These are phyloP conservation scores for Oryza coarctata DNA, from an alignment of 176 grass and related monocot genomes.

Conservation along the genomic window DNA sequence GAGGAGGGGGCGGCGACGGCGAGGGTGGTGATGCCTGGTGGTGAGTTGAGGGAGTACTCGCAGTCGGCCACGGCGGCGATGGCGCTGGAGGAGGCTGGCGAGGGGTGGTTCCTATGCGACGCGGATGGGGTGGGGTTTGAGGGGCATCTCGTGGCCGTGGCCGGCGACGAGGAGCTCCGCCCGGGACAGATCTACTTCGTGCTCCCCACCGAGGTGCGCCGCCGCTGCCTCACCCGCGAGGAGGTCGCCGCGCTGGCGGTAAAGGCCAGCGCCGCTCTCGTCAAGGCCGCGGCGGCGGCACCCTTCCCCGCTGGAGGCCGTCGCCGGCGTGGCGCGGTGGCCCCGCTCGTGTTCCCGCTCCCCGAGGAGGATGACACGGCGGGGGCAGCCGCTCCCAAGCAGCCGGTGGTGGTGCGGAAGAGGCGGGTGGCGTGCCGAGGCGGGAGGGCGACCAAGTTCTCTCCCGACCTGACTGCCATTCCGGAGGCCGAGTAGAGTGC, in stretches of 20 bases:
- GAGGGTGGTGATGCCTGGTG: slow-evolving; percentile 64
- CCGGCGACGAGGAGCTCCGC: slow-evolving; percentile 40
- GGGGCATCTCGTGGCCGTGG: slow-evolving; percentile 32
- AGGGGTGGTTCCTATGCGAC: slow-evolving; percentile 72
- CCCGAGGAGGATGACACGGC: slow-evolving; percentile 33
- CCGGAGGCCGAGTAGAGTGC: slow-evolving; percentile 37
- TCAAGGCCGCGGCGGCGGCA: slow-evolving; percentile 24
- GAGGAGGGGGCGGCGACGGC: slow-evolving; percentile 34
- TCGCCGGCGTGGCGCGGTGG: slow-evolving; percentile 41
- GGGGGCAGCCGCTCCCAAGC: background rate
- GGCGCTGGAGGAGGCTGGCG: slow-evolving; percentile 44
- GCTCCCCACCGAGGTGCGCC: slow-evolving; percentile 54
- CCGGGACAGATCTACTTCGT: slow-evolving; percentile 91
- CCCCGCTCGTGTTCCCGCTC: slow-evolving; percentile 63
- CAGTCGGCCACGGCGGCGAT: slow-evolving; percentile 36
- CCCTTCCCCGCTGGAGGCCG: background rate
- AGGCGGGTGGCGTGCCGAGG: slow-evolving; percentile 18
- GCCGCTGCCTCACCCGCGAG: slow-evolving; percentile 46
- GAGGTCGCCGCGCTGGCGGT: slow-evolving; percentile 68
- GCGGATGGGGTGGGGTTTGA: slow-evolving; percentile 80
- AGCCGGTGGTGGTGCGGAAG: background rate
- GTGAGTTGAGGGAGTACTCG: slow-evolving; percentile 63
- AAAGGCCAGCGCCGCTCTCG: slow-evolving; percentile 59
- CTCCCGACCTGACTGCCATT: slow-evolving; percentile 61
- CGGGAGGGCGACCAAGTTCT: slow-evolving; percentile 48